These are phyloP conservation scores for Candida albicans DNA, from an alignment of 1,139 yeast genomes.

Conservation along the genomic window DNA sequence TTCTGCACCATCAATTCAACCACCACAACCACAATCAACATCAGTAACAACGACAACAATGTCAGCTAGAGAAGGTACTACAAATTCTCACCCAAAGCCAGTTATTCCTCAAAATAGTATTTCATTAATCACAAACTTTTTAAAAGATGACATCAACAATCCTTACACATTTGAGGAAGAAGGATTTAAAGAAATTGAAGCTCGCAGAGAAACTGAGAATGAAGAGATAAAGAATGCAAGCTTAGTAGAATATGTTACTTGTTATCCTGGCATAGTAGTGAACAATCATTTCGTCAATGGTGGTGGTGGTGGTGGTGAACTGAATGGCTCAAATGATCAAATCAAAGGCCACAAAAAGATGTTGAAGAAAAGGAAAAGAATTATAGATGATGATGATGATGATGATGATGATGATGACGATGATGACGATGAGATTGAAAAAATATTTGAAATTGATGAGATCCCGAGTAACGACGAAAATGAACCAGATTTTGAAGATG, in stretches of 20 bases:
- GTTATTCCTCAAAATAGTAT: constrained; percentile 45
- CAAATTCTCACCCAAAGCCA: neutral
- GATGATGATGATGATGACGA: neutral
- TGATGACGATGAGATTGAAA: constrained; percentile 15
- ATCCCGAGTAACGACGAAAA: neutral
- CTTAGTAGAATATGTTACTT: constrained; percentile 25
- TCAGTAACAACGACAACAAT: constrained; percentile 6
- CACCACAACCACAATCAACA: constrained; percentile 11
- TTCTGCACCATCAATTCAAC: constrained; percentile 45
- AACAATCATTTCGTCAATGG: constrained; percentile 1
- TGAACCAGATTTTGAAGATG: constrained; percentile 7
- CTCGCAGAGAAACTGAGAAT: constrained; percentile 31
- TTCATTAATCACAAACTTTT: constrained; percentile 52
- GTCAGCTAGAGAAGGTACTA: constrained; percentile 9
- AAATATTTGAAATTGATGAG: constrained; percentile 8
- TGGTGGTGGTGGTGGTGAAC: no score
- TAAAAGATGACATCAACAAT: constrained; percentile 65
- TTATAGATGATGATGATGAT: constrained; percentile 8
- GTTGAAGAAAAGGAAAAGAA: neutral
- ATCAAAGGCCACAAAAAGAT: neutral
- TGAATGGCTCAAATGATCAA: neutral
- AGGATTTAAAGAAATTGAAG: constrained; percentile 42
- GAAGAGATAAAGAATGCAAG: constrained; percentile 13
- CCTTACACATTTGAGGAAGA: constrained; percentile 58
- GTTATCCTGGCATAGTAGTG: constrained; percentile 31